Percentiles rank a stretch among this genome's conserved stretches.
Evolutionary conservation across 108 stramenopile genomes (phyloP).

Genomic region (Asterionellopsis glacialis): DNA sequence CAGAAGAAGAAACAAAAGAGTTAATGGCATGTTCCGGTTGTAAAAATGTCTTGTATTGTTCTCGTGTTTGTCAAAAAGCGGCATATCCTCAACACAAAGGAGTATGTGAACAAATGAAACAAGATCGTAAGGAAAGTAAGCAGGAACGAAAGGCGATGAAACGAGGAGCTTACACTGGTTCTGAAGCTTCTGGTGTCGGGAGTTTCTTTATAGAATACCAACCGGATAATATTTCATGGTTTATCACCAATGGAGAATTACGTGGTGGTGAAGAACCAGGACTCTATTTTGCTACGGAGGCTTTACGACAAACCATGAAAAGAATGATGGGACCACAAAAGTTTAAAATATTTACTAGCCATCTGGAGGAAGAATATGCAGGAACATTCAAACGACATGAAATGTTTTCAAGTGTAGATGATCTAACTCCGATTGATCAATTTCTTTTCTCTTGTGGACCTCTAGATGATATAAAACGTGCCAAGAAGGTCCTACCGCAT

Average conservation of each 20-base stretch:
- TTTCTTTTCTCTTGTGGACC: constrained; percentile 10
- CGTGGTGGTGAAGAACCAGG: constrained; percentile 8
- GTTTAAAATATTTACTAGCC: not conserved
- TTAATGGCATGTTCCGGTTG: not conserved
- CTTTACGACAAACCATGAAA: not conserved
- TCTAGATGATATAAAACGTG: constrained; percentile 6
- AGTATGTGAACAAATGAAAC: constrained; percentile 2
- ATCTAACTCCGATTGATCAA: constrained; percentile 4
- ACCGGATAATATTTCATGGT: not conserved
- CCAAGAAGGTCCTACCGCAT: not conserved
- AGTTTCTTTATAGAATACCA: not conserved
- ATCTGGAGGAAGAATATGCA: too few relatives aligned
- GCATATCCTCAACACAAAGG: constrained; percentile 8
- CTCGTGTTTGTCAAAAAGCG: not conserved
- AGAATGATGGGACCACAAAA: not conserved
- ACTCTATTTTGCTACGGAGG: constrained; percentile 4
- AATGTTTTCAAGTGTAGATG: not conserved
- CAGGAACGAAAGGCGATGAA: not conserved
- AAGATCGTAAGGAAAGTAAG: not conserved
- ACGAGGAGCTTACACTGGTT: not conserved
- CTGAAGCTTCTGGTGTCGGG: not conserved
- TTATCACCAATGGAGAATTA: not conserved
- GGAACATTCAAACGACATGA: too few relatives aligned
- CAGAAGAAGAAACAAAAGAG: too few relatives aligned
- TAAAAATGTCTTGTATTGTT: not conserved